Evolutionary conservation across 768 basidiomycete species (phyloP).

Genomic region (Stropharia rugosoannulata): DNA sequence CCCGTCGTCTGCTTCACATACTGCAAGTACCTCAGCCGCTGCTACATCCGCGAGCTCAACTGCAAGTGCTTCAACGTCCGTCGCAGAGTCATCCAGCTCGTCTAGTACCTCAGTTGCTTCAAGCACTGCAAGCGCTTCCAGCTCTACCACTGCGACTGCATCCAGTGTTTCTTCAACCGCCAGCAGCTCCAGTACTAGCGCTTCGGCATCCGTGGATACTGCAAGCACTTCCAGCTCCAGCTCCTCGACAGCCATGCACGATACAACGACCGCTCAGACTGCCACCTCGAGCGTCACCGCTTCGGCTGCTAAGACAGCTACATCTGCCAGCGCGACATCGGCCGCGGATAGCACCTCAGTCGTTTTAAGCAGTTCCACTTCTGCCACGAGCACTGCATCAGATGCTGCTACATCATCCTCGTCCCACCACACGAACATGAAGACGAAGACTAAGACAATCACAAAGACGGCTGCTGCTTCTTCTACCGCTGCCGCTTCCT

Average conservation of each 20-base stretch:
- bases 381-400: neutral
- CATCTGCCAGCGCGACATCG: neutral
- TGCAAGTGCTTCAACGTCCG: neutral
- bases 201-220: too few species aligned
- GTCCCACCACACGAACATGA: neutral
- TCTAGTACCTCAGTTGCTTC: neutral
- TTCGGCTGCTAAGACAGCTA: too few species aligned
- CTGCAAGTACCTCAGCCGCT: neutral
- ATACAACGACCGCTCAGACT: neutral
- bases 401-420: neutral
- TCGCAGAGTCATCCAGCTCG: neutral
- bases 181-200: too few species aligned
- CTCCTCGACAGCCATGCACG: neutral
- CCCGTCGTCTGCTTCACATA: neutral
- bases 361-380: neutral
- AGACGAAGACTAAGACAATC: too few species aligned
- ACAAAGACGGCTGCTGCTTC: too few species aligned
- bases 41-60: neutral
- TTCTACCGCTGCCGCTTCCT: neutral
- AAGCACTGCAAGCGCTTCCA: neutral
- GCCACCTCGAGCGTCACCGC: neutral
- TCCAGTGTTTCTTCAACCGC: neutral
- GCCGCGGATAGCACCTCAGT: neutral
- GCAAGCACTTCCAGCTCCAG: neutral
- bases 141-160: neutral